phyloP scores from a whole-genome alignment of 495 filamentous ascomycete species.

The Penicillium bovifimosum region DNA sequence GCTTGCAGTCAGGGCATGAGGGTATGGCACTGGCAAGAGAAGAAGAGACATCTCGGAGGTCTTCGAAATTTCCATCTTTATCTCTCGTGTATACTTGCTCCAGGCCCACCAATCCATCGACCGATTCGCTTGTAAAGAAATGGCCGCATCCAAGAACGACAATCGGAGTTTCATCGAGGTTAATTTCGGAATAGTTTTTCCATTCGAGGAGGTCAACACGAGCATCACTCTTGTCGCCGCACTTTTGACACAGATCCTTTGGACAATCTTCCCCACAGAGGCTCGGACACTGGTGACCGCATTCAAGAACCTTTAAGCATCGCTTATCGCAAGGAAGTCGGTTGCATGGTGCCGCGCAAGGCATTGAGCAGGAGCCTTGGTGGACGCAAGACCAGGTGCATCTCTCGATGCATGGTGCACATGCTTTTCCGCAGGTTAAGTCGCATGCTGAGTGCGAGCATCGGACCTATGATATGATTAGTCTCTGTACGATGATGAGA shows the following conservation, averaged over 20 bases:
- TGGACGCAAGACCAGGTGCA: constrained; percentile 53
- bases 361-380: constrained; percentile 46
- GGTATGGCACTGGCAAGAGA: constrained; percentile 12
- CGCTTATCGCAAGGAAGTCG: constrained; percentile 53
- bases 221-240: constrained; percentile 4
- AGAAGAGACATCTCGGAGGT: constrained; percentile 9
- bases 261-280: constrained; percentile 60
- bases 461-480: not conserved
- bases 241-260: constrained; percentile 6
- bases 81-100: constrained; percentile 12
- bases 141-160: constrained; percentile 7
- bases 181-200: constrained; percentile 7
- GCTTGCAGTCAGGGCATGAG: constrained; percentile 10
- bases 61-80: constrained; percentile 10
- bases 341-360: constrained; percentile 52
- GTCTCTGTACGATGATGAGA: no score
- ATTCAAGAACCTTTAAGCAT: constrained; percentile 37
- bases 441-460: constrained; percentile 9
- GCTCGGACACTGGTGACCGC: constrained; percentile 60
- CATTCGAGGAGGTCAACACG: constrained; percentile 3
- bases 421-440: constrained; percentile 49
- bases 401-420: constrained; percentile 52
- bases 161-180: constrained; percentile 7
- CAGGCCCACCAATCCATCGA: constrained; percentile 12
- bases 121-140: constrained; percentile 11